phyloP scores from a whole-genome alignment of 768 basidiomycete genomes.

The Holtermanniella nyarrowii region DNA sequence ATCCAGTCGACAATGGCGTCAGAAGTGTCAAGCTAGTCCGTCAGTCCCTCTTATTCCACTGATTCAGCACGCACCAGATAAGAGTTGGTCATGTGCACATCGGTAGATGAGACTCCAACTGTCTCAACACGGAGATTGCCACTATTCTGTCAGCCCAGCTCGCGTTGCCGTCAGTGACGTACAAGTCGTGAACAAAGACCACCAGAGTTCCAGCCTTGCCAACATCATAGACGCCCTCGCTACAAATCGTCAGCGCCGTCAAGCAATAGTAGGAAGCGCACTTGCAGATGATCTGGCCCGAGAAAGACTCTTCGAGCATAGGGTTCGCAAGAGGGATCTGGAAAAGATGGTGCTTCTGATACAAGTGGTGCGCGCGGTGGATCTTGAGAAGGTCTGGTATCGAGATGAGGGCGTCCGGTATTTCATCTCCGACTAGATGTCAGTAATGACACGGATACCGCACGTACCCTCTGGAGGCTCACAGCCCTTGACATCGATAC shows the following conservation, averaged over 20 bases:
- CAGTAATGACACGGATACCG: neutral
- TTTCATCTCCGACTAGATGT: neutral
- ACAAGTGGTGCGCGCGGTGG: conserved; percentile 76
- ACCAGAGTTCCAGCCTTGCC: conserved; percentile 46
- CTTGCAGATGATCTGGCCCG: conserved; percentile 82
- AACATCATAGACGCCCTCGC: conserved; percentile 62
- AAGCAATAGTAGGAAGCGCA: conserved; percentile 46
- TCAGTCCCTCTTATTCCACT: conserved; percentile 5
- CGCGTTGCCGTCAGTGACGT: conserved; percentile 36
- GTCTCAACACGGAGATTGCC: conserved; percentile 79
- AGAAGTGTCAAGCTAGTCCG: conserved; percentile 66
- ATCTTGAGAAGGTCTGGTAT: conserved; percentile 75
- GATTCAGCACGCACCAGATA: conserved; percentile 65
- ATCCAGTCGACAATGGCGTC: conserved; percentile 72
- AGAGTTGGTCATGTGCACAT: conserved; percentile 68
- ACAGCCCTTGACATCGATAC: conserved; percentile 65
- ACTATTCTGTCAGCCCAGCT: conserved; percentile 42
- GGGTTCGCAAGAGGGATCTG: conserved; percentile 61
- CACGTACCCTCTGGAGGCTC: conserved; percentile 67
- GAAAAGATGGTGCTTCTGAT: conserved; percentile 64
- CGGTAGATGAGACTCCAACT: conserved; percentile 52
- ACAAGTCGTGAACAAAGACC: conserved; percentile 93
- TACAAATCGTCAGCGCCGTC: conserved; percentile 40
- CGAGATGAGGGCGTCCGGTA: conserved; percentile 40
- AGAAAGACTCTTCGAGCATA: conserved; percentile 61